Percentiles rank a stretch among this genome's conserved stretches.
These are phyloP conservation scores for Striga asiatica DNA, from an alignment of 257 asterid species.

Conservation along the genomic window DNA sequence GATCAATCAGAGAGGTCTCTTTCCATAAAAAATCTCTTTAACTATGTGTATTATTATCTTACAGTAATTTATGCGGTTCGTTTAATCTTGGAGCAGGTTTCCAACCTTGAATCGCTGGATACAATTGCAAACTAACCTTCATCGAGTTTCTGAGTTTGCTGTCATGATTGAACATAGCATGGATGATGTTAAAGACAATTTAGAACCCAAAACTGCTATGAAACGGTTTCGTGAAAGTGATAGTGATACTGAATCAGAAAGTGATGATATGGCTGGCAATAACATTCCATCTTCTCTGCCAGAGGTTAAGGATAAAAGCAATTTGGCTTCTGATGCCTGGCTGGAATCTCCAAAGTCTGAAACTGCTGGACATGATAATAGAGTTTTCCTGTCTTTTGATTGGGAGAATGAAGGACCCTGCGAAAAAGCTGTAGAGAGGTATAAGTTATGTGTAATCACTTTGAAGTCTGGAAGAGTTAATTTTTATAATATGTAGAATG, in stretches of 20 bases:
- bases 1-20: conserved; percentile 95
- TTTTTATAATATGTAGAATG: background rate
- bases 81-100: conserved; percentile 48
- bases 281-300: conserved; percentile 32
- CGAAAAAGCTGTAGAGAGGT: conserved; percentile 92
- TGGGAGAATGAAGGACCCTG: conserved; percentile 92
- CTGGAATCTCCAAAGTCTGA: conserved; percentile 49
- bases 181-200: conserved; percentile 33
- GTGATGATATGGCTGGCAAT: conserved; percentile 57
- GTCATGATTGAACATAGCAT: conserved; percentile 54
- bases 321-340: conserved; percentile 43
- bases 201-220: conserved; percentile 41
- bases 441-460: conserved; percentile 12
- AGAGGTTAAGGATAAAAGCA: conserved; percentile 44
- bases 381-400: conserved; percentile 81
- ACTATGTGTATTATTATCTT: conserved; percentile 14
- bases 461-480: background rate
- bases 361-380: conserved; percentile 41
- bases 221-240: conserved; percentile 83
- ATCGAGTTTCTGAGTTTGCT: conserved; percentile 89
- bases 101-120: conserved; percentile 98
- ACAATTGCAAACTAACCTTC: conserved; percentile 95
- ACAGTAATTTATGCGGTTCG: conserved; percentile 16
- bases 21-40: conserved; percentile 14
- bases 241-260: conserved; percentile 82